Conservation (phyloP, 1,284 basidiomycete genomes). For the Cryptococcus sp. region DNA sequence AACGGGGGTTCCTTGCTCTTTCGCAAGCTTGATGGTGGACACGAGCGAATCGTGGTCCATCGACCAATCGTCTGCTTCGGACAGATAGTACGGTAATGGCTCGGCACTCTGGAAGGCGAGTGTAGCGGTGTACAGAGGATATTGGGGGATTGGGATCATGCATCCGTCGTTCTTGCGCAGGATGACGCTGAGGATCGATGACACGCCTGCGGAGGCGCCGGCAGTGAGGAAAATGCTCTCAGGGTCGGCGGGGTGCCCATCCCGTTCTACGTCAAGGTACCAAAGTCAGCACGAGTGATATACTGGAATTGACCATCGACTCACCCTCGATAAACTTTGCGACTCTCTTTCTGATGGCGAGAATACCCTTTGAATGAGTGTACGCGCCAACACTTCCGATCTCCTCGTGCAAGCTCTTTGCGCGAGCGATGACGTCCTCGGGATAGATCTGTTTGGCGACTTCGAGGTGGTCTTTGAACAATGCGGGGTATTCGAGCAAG, state of each 20-base stretch:
- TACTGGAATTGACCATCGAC: constrained; percentile 30
- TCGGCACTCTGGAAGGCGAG: constrained; percentile 80
- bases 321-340: constrained; percentile 84
- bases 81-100: constrained; percentile 86
- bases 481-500: constrained; percentile 86
- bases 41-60: constrained; percentile 75
- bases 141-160: constrained; percentile 94
- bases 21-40: constrained; percentile 68
- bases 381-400: constrained; percentile 95
- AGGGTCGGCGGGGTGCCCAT: constrained; percentile 81
- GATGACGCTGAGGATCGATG: constrained; percentile 67
- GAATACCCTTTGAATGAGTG: constrained; percentile 92
- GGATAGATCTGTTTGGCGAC: constrained; percentile 70
- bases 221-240: constrained; percentile 90
- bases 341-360: constrained; percentile 82
- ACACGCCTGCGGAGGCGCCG: constrained; percentile 90
- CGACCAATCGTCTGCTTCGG: constrained; percentile 80
- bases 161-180: constrained; percentile 50
- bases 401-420: constrained; percentile 75
- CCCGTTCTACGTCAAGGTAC: constrained; percentile 64
- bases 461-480: constrained; percentile 71
- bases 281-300: no score
- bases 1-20: constrained; percentile 64
- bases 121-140: constrained; percentile 94
- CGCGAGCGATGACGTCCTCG: constrained; percentile 79